Conservation (phyloP, 1,284 basidiomycete species). For the Irpex rosettiformis region DNA sequence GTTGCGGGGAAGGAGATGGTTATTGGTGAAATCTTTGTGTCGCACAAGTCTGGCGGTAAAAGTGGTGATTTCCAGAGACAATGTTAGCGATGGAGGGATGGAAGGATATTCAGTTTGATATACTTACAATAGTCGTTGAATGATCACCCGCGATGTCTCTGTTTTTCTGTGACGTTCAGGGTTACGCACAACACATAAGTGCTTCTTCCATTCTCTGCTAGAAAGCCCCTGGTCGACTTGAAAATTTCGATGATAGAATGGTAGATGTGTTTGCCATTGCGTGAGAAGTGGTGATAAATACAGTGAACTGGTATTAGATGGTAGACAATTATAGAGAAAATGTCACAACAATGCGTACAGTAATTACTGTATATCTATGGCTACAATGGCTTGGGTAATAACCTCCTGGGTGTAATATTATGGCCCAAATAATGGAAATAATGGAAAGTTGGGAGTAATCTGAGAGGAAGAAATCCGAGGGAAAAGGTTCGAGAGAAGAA, state of each 20-base stretch:
- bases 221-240: no score
- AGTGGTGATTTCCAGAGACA: constrained; percentile 64
- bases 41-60: constrained; percentile 69
- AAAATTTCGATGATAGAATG: no score
- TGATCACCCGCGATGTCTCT: no score
- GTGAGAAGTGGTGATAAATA: neutral
- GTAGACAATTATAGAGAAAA: neutral
- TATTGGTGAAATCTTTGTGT: constrained; percentile 66
- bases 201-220: no score
- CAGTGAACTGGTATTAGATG: neutral
- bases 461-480: neutral
- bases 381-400: constrained; percentile 14
- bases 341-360: neutral
- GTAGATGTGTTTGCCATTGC: no score
- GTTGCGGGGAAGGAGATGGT: constrained; percentile 84
- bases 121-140: no score
- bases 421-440: neutral
- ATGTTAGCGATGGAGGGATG: no score
- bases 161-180: no score
- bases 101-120: no score
- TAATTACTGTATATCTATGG: constrained; percentile 15
- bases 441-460: neutral
- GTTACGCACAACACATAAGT: no score
- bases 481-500: neutral
- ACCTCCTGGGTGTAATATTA: neutral